These are phyloP conservation scores for Hypoxylon trugodes DNA, from an alignment of 495 filamentous ascomycete genomes.

Conservation along the genomic window DNA sequence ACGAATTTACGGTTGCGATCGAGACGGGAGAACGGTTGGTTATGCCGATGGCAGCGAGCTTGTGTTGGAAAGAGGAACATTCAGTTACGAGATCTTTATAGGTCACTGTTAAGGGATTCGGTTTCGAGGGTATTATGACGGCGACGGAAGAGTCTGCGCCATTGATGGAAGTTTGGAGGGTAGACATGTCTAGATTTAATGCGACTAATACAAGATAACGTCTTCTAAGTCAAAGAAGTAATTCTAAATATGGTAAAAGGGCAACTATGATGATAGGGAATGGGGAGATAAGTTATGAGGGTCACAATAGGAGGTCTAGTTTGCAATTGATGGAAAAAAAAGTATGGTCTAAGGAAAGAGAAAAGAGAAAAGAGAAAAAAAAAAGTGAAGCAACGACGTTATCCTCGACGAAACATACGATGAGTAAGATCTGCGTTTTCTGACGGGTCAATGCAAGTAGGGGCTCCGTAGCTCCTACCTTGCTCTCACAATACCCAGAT, in stretches of 20 bases:
- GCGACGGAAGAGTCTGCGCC: conserved; percentile 56
- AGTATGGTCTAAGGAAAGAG: no score
- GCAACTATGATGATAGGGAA: no score
- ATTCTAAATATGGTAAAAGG: no score
- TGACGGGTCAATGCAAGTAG: conserved; percentile 26
- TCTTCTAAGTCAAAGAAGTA: not conserved
- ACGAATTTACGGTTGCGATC: conserved; percentile 79
- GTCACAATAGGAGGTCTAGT: no score
- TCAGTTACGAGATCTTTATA: conserved; percentile 69
- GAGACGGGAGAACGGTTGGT: conserved; percentile 71
- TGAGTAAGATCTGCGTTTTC: conserved; percentile 29
- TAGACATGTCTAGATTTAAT: conserved; percentile 41
- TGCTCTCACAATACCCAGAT: no score
- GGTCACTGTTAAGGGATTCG: conserved; percentile 65
- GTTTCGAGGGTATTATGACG: conserved; percentile 71
- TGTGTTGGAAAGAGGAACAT: conserved; percentile 70
- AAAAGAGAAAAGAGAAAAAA: not conserved
- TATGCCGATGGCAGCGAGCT: conserved; percentile 76
- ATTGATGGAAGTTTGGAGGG: conserved; percentile 54
- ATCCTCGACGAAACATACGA: conserved; percentile 24
- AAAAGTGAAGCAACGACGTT: not conserved
- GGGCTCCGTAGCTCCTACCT: not conserved
- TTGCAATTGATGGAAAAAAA: no score
- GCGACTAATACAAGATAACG: not conserved
- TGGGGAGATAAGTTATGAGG: no score